Evolutionary conservation across 2,329 filamentous ascomycete genomes (phyloP).

Genomic region (Pestalotiopsis sp.): DNA sequence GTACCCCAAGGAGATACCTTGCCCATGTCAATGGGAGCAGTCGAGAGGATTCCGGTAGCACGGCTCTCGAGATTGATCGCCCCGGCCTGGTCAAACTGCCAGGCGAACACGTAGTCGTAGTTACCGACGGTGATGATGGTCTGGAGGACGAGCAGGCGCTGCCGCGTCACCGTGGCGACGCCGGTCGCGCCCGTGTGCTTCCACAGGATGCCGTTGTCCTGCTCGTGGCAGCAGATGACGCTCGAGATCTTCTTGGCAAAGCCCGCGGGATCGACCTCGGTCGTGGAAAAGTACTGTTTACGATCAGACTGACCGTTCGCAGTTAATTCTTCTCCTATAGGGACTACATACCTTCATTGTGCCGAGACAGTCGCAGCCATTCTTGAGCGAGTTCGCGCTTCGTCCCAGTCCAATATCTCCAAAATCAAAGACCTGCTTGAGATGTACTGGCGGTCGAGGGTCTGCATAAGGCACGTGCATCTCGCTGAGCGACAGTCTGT

Average conservation of each 20-base stretch:
- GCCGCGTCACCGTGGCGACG: conserved; percentile 62
- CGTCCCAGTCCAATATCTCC: conserved; percentile 68
- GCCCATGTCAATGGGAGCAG: conserved; percentile 54
- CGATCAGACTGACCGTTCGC: not conserved
- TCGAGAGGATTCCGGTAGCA: conserved; percentile 69
- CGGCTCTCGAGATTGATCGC: conserved; percentile 63
- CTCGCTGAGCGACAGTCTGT: conserved; percentile 62
- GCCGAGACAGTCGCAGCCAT: conserved; percentile 72
- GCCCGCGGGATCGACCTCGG: not conserved
- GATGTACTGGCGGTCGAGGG: conserved; percentile 61
- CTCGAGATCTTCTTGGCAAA: conserved; percentile 50
- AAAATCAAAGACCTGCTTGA: conserved; percentile 71
- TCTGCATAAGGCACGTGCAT: conserved; percentile 67
- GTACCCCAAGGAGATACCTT: conserved; percentile 63
- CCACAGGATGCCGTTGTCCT: conserved; percentile 70
- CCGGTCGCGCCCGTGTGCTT: conserved; percentile 72
- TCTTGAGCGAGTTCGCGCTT: conserved; percentile 65
- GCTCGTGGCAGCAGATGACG: conserved; percentile 70
- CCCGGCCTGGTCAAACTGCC: conserved; percentile 64
- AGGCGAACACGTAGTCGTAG: conserved; percentile 71
- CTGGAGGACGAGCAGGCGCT: conserved; percentile 66
- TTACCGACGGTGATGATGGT: conserved; percentile 71
- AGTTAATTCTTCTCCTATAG: conserved; percentile 40
- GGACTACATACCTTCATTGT: conserved; percentile 27
- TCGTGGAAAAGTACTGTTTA: not conserved